A percentile compares a stretch with the other conserved stretches of the same genome.
These are phyloP conservation scores for Hypoxylon sp. DNA, from an alignment of 2,329 filamentous ascomycete genomes.

Conservation along the genomic window DNA sequence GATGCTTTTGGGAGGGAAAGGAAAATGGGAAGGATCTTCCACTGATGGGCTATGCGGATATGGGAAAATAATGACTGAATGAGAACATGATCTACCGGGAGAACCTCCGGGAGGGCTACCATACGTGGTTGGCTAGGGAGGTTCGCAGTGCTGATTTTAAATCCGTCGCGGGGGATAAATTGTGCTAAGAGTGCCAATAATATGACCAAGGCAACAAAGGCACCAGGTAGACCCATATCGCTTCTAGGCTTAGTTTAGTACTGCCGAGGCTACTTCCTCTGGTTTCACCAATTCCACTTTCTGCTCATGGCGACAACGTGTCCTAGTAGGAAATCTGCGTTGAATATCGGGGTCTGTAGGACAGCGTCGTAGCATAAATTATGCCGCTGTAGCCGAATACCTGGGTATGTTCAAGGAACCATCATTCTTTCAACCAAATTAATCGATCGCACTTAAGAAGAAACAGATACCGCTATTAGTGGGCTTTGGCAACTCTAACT, in stretches of 20 bases:
- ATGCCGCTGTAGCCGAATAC: background rate
- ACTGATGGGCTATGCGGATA: constrained; percentile 8
- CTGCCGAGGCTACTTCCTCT: background rate
- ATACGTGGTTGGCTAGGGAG: background rate
- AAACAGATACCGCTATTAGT: background rate
- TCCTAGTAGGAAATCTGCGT: background rate
- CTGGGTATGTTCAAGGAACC: background rate
- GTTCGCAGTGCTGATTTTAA: background rate
- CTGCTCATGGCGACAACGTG: background rate
- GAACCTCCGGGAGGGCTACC: background rate
- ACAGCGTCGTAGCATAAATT: background rate
- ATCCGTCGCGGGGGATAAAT: background rate
- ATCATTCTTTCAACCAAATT: background rate
- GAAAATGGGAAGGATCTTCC: background rate
- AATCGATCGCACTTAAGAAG: background rate
- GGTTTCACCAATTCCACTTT: background rate
- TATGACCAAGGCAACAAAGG: background rate
- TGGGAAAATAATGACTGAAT: constrained; percentile 27
- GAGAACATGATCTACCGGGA: constrained; percentile 22
- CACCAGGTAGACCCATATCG: background rate
- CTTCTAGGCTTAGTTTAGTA: background rate
- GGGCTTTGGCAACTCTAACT: background rate
- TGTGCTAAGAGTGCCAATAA: background rate
- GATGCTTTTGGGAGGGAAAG: background rate
- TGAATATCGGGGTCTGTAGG: background rate